phyloP scores from a whole-genome alignment of 768 basidiomycete genomes.

The Hemileccinum rubropunctum region DNA sequence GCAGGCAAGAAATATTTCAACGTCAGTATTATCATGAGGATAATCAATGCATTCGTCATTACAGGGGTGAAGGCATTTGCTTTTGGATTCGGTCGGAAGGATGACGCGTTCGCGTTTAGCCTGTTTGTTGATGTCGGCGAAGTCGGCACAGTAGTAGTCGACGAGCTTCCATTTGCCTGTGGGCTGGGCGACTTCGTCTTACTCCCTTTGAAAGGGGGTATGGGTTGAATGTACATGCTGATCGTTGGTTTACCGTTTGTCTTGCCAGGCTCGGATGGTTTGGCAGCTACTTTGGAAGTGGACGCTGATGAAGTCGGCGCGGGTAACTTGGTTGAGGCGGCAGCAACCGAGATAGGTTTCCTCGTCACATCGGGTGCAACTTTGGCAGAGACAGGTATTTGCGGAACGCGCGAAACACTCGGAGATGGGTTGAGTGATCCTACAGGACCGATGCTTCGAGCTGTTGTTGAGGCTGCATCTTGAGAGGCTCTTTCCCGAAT shows the following conservation, averaged over 20 bases:
- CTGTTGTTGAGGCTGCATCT: conserved; percentile 64
- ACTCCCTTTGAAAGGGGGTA: conserved; percentile 84
- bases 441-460: conserved; percentile 66
- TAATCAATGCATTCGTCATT: conserved; percentile 23
- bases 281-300: conserved; percentile 30
- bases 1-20: conserved; percentile 5
- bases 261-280: conserved; percentile 30
- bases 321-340: conserved; percentile 27
- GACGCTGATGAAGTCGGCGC: conserved; percentile 29
- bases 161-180: conserved; percentile 30
- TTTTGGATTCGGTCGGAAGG: conserved; percentile 87
- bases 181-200: conserved; percentile 38
- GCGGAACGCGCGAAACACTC: conserved; percentile 44
- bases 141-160: conserved; percentile 37
- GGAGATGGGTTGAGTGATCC: conserved; percentile 41
- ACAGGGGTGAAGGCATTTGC: conserved; percentile 74
- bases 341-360: conserved; percentile 26
- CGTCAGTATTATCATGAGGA: conserved; percentile 16
- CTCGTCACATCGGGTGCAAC: conserved; percentile 26
- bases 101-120: conserved; percentile 85
- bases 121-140: conserved; percentile 60
- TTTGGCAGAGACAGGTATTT: conserved; percentile 30
- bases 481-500: conserved; percentile 75
- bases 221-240: conserved; percentile 81
- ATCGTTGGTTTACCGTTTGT: conserved; percentile 47